Percentiles rank a stretch among this genome's conserved stretches.
Evolutionary conservation across 129 eudicot species (phyloP).

Genomic region (Arctium lappa): DNA sequence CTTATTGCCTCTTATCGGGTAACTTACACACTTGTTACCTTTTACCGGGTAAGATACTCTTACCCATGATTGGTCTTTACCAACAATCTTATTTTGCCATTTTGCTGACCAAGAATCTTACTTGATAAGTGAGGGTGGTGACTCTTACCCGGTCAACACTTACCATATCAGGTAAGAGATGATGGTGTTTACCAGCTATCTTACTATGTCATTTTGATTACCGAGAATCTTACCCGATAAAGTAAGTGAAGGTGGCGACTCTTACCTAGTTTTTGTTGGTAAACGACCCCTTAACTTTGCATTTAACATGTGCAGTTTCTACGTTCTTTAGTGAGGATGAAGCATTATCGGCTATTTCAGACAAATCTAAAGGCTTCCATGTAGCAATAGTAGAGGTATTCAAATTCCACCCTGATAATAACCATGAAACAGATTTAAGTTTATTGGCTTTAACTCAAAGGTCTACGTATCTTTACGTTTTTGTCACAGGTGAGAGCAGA

Average conservation of each 20-base stretch:
- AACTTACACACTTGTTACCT: not conserved
- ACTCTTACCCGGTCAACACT: not conserved
- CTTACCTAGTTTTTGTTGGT: not conserved
- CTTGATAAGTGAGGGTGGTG: not conserved
- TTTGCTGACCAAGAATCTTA: too few species aligned
- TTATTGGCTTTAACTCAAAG: not conserved
- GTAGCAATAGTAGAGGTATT: constrained; percentile 80
- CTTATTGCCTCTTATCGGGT: not conserved
- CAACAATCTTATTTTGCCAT: not conserved
- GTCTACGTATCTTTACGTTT: not conserved
- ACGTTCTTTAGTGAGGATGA: constrained; percentile 52
- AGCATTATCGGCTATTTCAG: constrained; percentile 59
- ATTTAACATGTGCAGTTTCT: constrained; percentile 41
- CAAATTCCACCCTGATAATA: not conserved
- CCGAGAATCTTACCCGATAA: too few species aligned
- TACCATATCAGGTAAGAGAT: too few species aligned
- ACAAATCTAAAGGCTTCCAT: constrained; percentile 52
- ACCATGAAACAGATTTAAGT: not conserved
- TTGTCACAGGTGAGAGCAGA: constrained; percentile 48
- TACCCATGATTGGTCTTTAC: not conserved
- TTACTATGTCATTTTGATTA: too few species aligned
- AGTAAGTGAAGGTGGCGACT: not conserved
- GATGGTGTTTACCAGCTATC: too few species aligned
- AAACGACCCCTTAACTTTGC: not conserved
- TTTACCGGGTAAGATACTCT: not conserved